Percentiles rank a stretch among this genome's conserved stretches.
Conservation (phyloP, 768 basidiomycete genomes). For the Kwoniella botswanensis region DNA sequence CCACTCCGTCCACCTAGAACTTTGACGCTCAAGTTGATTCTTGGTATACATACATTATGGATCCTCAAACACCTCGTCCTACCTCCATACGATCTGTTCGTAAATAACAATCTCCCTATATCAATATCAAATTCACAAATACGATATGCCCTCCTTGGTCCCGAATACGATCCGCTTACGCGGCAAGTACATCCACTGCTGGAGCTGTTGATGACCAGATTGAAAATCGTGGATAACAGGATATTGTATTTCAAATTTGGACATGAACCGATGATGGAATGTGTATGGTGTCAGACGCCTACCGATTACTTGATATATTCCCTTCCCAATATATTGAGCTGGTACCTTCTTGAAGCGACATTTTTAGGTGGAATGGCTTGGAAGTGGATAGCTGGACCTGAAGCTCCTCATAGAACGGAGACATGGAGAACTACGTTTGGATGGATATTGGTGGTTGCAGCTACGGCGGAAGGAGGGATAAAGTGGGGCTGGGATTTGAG, state of each 20-base stretch:
- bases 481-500: slow-evolving; percentile 41
- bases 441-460: slow-evolving; percentile 29
- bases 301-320: slow-evolving; percentile 35
- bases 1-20: slow-evolving; percentile 1
- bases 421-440: slow-evolving; percentile 32
- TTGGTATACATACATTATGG: slow-evolving; percentile 37
- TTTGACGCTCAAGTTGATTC: slow-evolving; percentile 29
- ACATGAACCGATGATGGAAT: slow-evolving; percentile 33
- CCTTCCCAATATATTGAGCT: slow-evolving; percentile 26
- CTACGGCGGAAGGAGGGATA: slow-evolving; percentile 28
- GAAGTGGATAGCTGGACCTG: slow-evolving; percentile 1
- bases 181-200: slow-evolving; percentile 11
- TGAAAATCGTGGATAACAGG: slow-evolving; percentile 42
- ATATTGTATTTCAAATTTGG: slow-evolving; percentile 46
- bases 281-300: slow-evolving; percentile 36
- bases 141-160: slow-evolving; percentile 24
- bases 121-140: slow-evolving; percentile 29
- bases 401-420: slow-evolving; percentile 6
- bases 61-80: slow-evolving; percentile 30
- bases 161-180: not conserved
- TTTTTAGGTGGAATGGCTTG: slow-evolving; percentile 32
- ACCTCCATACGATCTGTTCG: slow-evolving; percentile 50
- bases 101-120: slow-evolving; percentile 37
- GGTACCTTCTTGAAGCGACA: slow-evolving; percentile 30
- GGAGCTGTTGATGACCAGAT: slow-evolving; percentile 39